A percentile compares a stretch with the other conserved stretches of the same genome.
Conservation (phyloP, 1,284 basidiomycete species). For the Moesziomyces globuligerus region DNA sequence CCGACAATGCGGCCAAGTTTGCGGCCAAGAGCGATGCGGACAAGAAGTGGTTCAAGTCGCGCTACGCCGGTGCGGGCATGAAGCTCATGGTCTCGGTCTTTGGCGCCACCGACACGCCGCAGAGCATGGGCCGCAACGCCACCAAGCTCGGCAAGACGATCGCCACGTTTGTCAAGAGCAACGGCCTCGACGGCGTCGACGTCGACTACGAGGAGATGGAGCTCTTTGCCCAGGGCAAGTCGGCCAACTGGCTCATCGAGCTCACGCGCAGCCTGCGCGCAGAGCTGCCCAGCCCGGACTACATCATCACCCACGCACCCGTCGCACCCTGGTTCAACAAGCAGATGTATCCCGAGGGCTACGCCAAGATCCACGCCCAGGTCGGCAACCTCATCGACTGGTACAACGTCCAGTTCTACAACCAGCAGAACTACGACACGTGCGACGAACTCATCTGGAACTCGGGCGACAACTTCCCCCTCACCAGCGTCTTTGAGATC, state of each 20-base stretch:
- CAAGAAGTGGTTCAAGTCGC: slow-evolving; percentile 60
- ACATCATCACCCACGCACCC: slow-evolving; percentile 63
- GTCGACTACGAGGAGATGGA: slow-evolving; percentile 73
- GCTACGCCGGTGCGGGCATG: slow-evolving; percentile 69
- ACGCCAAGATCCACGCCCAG: slow-evolving; percentile 31
- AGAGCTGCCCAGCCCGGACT: slow-evolving; percentile 69
- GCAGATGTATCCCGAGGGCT: slow-evolving; percentile 34
- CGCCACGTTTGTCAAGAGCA: slow-evolving; percentile 69
- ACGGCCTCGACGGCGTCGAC: slow-evolving; percentile 73
- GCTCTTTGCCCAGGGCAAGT: slow-evolving; percentile 32
- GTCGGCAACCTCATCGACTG: slow-evolving; percentile 65
- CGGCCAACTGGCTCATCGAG: slow-evolving; percentile 63
- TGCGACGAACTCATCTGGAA: slow-evolving; percentile 71
- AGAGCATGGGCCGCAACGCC: slow-evolving; percentile 52
- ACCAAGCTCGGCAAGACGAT: slow-evolving; percentile 37
- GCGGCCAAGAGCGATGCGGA: slow-evolving; percentile 42
- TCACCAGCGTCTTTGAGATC: slow-evolving; percentile 74
- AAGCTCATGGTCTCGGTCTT: slow-evolving; percentile 61
- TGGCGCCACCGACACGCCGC: slow-evolving; percentile 73
- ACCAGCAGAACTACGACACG: slow-evolving; percentile 49
- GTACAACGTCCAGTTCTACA: slow-evolving; percentile 70
- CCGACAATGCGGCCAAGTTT: slow-evolving; percentile 61
- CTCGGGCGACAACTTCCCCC: slow-evolving; percentile 72
- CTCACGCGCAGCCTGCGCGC: slow-evolving; percentile 68
- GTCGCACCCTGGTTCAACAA: slow-evolving; percentile 58